A percentile compares a stretch with the other conserved stretches of the same genome.
phyloP scores from a whole-genome alignment of 2,329 filamentous ascomycete species.

The Chaetothyriales sp. region DNA sequence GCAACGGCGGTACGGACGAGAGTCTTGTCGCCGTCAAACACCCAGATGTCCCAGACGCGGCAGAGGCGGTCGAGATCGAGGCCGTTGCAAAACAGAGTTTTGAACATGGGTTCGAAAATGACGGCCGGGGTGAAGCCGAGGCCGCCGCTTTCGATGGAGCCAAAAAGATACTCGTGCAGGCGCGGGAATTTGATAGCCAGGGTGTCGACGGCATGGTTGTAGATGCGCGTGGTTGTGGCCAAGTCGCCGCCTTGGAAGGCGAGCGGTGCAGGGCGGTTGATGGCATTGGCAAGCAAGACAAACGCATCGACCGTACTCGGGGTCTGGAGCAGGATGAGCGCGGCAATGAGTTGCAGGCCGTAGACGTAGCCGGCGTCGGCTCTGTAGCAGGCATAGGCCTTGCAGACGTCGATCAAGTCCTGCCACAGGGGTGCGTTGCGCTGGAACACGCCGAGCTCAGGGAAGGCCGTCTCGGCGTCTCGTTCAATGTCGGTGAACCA shows the following conservation, averaged over 20 bases:
- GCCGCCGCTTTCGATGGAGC: constrained; percentile 16
- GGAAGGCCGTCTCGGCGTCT: constrained; percentile 42
- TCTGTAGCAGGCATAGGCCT: constrained; percentile 51
- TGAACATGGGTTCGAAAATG: constrained; percentile 42
- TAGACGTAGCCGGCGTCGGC: constrained; percentile 48
- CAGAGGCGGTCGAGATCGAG: constrained; percentile 40
- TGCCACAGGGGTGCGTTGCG: constrained; percentile 40
- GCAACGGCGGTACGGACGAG: constrained; percentile 34
- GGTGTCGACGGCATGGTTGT: constrained; percentile 41
- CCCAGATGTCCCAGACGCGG: constrained; percentile 48
- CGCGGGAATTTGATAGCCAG: constrained; percentile 45
- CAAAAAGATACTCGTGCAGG: constrained; percentile 40
- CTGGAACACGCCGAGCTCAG: constrained; percentile 46
- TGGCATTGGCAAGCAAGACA: constrained; percentile 45
- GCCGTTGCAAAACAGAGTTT: constrained; percentile 38
- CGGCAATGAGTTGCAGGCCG: constrained; percentile 47
- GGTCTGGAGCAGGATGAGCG: constrained; percentile 45
- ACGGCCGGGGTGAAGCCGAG: constrained; percentile 24
- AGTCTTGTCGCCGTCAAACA: constrained; percentile 45
- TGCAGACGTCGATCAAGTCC: constrained; percentile 44
- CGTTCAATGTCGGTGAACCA: constrained; percentile 41
- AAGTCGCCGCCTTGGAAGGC: constrained; percentile 47
- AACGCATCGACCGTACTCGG: constrained; percentile 41
- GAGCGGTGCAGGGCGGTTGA: constrained; percentile 48
- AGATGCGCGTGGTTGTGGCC: constrained; percentile 41